Conservation (phyloP, 768 basidiomycete species). For the Mrakia gelida region DNA sequence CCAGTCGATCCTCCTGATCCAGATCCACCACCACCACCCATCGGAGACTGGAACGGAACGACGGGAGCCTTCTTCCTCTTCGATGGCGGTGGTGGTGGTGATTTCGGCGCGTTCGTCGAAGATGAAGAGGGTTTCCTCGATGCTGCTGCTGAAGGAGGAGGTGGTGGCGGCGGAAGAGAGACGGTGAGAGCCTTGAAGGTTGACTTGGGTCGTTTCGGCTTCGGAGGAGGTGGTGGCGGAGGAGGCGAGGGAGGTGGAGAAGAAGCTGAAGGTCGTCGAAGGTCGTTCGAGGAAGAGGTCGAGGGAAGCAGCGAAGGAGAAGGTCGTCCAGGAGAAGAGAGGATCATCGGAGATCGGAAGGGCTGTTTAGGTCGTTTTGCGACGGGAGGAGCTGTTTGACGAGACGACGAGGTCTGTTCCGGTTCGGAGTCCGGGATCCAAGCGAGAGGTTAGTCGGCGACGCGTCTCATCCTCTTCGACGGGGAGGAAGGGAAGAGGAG, state of each 20-base stretch:
- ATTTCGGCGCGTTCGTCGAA: not conserved
- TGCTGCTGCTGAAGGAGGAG: not conserved
- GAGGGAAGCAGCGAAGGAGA: not conserved
- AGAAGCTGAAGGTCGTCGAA: not conserved
- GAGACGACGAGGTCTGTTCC: not conserved
- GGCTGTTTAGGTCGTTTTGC: not conserved
- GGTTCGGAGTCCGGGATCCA: not conserved
- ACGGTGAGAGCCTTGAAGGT: slow-evolving; percentile 13
- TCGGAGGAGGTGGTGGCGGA: not conserved
- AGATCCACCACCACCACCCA: not conserved
- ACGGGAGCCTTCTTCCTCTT: not conserved
- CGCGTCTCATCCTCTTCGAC: not conserved
- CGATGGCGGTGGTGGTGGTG: not conserved
- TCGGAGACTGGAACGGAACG: not conserved
- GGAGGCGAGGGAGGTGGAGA: not conserved
- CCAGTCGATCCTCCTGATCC: not conserved
- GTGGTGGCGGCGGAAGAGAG: not conserved
- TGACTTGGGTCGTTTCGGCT: not conserved
- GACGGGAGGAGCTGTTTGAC: not conserved
- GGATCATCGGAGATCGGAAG: not conserved
- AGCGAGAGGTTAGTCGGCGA: not conserved
- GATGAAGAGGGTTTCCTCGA: not conserved
- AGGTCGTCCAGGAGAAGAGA: not conserved
- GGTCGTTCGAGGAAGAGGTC: not conserved
- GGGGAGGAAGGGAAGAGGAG: not conserved